These are phyloP conservation scores for Marchantia polymorpha DNA, from an alignment of 225 moss, liverwort and hornwort genomes.

Conservation along the genomic window DNA sequence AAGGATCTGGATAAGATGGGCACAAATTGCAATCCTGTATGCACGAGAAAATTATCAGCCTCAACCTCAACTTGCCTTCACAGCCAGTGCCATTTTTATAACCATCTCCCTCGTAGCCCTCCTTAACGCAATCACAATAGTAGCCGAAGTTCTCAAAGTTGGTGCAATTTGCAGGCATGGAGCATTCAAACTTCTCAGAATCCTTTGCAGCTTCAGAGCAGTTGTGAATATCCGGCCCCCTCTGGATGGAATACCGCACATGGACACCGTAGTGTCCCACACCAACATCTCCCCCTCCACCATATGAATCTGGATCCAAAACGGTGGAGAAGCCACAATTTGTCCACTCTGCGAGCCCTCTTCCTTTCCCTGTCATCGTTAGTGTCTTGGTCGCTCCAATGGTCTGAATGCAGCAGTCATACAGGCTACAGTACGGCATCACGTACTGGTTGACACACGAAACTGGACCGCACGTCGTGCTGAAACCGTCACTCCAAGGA, in stretches of 20 bases:
- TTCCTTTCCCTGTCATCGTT: not conserved
- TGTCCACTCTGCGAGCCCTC: not conserved
- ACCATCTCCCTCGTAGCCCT: constrained; percentile 6
- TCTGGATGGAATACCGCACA: not conserved
- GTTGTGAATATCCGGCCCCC: not conserved
- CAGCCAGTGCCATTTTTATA: not conserved
- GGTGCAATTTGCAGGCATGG: not conserved
- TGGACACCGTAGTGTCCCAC: not conserved
- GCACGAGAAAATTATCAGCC: not conserved
- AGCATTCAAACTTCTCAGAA: not conserved
- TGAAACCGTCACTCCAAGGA: too few species aligned
- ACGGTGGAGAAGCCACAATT: constrained; percentile 1
- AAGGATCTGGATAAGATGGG: too few species aligned
- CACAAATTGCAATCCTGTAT: not conserved
- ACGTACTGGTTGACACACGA: not conserved
- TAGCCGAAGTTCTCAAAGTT: too few species aligned
- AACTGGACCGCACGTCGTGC: not conserved
- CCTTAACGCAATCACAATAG: not conserved
- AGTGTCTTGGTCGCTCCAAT: not conserved
- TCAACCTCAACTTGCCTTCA: not conserved
- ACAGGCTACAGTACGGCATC: not conserved
- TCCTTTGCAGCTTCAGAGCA: not conserved
- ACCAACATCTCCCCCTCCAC: not conserved
- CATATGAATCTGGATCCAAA: not conserved
- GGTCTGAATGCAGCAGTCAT: constrained; percentile 2